These are phyloP conservation scores for Coemansia sp. DNA, from an alignment of 192 early-diverging fungal genomes.

Conservation along the genomic window DNA sequence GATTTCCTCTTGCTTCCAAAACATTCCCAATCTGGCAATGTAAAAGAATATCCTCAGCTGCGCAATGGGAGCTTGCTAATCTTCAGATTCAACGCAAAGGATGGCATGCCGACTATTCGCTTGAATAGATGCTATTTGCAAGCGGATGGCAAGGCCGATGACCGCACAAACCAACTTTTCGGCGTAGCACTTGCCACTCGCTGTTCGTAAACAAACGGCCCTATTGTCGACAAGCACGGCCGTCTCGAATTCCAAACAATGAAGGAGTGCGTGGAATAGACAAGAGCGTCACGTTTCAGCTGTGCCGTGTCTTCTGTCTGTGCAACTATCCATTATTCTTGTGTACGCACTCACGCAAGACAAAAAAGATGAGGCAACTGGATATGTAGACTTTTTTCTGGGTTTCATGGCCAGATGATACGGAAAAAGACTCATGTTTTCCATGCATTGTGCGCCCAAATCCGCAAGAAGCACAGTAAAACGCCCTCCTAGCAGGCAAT, in stretches of 20 bases:
- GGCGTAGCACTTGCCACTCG: background rate
- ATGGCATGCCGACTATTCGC: background rate
- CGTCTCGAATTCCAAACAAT: background rate
- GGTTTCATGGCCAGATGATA: slow-evolving; percentile 2
- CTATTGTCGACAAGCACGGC: background rate
- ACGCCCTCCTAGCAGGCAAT: background rate
- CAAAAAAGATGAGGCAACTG: background rate
- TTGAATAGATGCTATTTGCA: slow-evolving; percentile 1
- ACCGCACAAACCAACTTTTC: background rate
- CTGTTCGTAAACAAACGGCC: background rate
- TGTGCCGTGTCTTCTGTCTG: background rate
- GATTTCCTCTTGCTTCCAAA: background rate
- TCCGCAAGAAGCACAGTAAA: background rate
- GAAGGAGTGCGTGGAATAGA: background rate
- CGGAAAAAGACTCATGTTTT: background rate
- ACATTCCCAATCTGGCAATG: background rate
- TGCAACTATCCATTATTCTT: background rate
- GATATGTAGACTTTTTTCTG: background rate
- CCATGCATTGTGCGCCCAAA: background rate
- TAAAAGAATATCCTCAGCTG: background rate
- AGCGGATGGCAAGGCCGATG: background rate
- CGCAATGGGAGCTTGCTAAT: background rate
- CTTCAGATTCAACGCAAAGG: background rate
- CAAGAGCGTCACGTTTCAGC: slow-evolving; percentile 1
- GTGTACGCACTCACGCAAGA: background rate